phyloP scores from a whole-genome alignment of 2,329 filamentous ascomycete genomes.

The Zalaria obscura region DNA sequence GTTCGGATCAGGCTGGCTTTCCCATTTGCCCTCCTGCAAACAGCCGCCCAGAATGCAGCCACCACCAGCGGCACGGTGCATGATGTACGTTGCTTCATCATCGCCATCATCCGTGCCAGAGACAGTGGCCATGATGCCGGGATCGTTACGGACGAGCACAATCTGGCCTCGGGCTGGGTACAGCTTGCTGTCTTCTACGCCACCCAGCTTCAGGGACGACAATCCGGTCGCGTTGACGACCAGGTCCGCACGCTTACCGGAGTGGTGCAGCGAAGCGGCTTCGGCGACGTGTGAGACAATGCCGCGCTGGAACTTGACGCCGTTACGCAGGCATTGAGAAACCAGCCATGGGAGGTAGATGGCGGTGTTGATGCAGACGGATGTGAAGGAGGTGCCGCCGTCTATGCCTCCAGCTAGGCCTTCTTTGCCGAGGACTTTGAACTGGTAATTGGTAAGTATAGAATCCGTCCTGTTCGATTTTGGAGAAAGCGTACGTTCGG shows the following conservation, averaged over 20 bases:
- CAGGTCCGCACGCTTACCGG: conserved; percentile 45
- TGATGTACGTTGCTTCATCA: conserved; percentile 64
- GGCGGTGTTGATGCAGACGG: conserved; percentile 81
- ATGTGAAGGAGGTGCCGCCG: conserved; percentile 62
- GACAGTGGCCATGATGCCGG: conserved; percentile 51
- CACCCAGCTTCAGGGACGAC: conserved; percentile 59
- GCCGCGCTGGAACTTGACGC: conserved; percentile 40
- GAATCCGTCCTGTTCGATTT: neutral
- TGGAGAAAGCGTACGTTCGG: conserved; percentile 41
- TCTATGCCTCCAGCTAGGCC: conserved; percentile 49
- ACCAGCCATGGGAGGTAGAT: conserved; percentile 79
- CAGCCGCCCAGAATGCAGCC: conserved; percentile 80
- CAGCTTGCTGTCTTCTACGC: conserved; percentile 62
- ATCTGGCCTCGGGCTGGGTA: conserved; percentile 71
- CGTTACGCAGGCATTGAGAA: conserved; percentile 61
- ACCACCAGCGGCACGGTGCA: conserved; percentile 67
- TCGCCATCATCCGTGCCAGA: conserved; percentile 61
- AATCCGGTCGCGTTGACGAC: conserved; percentile 80
- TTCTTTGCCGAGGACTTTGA: conserved; percentile 15
- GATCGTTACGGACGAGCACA: conserved; percentile 68
- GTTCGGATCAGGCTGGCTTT: conserved; percentile 62
- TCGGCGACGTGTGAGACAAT: conserved; percentile 54
- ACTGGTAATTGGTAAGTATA: conserved; percentile 10
- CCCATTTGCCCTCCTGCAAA: conserved; percentile 68
- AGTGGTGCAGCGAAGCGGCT: conserved; percentile 46